Evolutionary conservation across 176 grass and related monocot species (phyloP), one percentile per base, ranked within the genome.

Genomic region (Chloris gayana): DNA sequence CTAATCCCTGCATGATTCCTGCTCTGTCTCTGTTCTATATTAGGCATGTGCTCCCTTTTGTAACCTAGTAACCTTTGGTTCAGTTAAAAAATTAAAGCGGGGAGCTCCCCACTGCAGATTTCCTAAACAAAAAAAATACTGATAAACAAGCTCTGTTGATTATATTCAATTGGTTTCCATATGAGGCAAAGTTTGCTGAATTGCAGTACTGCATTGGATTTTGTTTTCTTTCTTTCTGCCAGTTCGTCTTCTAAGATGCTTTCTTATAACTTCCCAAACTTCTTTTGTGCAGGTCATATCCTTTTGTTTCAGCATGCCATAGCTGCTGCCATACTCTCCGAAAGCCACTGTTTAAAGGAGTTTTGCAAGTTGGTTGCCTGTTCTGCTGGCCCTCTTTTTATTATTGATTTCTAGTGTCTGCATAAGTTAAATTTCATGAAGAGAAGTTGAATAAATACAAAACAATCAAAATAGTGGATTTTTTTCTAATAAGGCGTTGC

Each of bases 231-330:
- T 18, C 47, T 15, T 50, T 50, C 54, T 62, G 63, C 6, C 25
- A 46, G 24, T 30, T 44, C 13, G 34, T 18, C 18, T 54, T 74
- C 71, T 83, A 37, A 37, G 5, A 49, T 17, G 26, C 30, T n/a
- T 46, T 27, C 29, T 69, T 14, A 50, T 33, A 72, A 18, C 29
- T 18, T 15, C 6, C 72, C 72, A 12, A 11, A 6, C 0, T 0
- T 26, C 15, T 27, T 32, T 50, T 80, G 75, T 88, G 90, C 93
- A 97, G 93, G 93, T 97, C 93, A 93, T 97, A 97, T 97, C 88
- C 93, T 97, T 97, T 93, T 67, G 68, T 51, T 47, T 75, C 42
- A 67, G 35, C 12, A 54, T 37, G 35, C 35, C 35, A 37, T 68
- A 82, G 57, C 15, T 27, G 31, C 4, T 14, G 13, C 31, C 19